Evolutionary conservation across 441 rosid species (phyloP).

Genomic region (Syzygium malaccense): DNA sequence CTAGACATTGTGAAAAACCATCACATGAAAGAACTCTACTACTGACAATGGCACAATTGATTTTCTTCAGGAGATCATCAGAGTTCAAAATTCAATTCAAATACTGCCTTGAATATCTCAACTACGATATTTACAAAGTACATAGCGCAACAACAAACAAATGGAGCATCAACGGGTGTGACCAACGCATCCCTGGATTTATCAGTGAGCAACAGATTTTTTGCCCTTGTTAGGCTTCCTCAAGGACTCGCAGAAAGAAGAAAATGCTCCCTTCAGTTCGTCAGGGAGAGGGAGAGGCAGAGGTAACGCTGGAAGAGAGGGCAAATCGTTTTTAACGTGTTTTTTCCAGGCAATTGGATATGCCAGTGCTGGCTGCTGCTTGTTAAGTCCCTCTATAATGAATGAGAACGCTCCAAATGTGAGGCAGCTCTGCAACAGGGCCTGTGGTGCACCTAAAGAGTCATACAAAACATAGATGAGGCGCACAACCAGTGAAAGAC

Average conservation of each 20-base stretch:
- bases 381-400: slow-evolving; percentile 71
- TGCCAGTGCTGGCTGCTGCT: slow-evolving; percentile 79
- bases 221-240: slow-evolving; percentile 28
- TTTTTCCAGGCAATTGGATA: slow-evolving; percentile 32
- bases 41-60: background rate
- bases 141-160: background rate
- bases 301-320: slow-evolving; percentile 41
- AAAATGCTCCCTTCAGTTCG: slow-evolving; percentile 63
- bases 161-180: background rate
- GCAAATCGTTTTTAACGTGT: slow-evolving; percentile 3
- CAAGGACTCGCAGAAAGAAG: slow-evolving; percentile 59
- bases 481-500: background rate
- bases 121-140: slow-evolving; percentile 12
- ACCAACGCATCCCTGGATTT: background rate
- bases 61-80: background rate
- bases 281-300: slow-evolving; percentile 54
- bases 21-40: background rate
- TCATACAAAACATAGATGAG: background rate
- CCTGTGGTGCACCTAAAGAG: slow-evolving; percentile 71
- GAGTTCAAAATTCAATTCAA: background rate
- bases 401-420: slow-evolving; percentile 86
- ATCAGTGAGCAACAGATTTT: slow-evolving; percentile 24
- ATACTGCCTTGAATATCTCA: slow-evolving; percentile 3
- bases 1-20: background rate
- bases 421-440: slow-evolving; percentile 72